Base-by-base conservation (phyloP, 441 rosid genomes). In the Pelargonium australe region DNA sequence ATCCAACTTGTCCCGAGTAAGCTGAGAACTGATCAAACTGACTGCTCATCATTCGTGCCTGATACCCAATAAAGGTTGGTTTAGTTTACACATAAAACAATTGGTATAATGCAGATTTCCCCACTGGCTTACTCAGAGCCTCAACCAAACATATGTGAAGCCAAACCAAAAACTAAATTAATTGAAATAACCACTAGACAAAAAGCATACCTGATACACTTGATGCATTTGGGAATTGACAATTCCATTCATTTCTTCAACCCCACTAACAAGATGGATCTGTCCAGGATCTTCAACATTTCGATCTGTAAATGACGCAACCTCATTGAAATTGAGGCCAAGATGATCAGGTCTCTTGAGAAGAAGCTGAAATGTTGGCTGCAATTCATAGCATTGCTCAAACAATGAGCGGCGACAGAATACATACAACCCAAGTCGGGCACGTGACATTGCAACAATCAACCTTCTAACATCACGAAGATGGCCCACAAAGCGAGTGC, bases 391-490 rank as follows among this genome's bases (percentile, higher is more conserved):
- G 82, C 99, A 95, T 65, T 92, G 99, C 78, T 92, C 98, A 80
- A 90, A 95, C 71, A 92, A 85, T 66, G 95, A 90, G 16, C 97
- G 89, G 5, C 95, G 89, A 69, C 98, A 95, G 79, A 95, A 92
- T 62, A 92, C 93, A 66, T 89, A 95, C 20, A 92, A 80, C 64
- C 99, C 98, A 6, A 95, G 91, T 72, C 98, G 85, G 63, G 99
- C 97, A 80, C 99, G 98, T 72, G 99, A 95, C 99, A 92, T 95
- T 68, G 99, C 99, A 20, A 95, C 98, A 68, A 92, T 81, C 83
- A 95, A 82, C 84, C 99, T 89, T 82, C 98, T 84, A 64, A 92
- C 99, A 80, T 92, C 99, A 69, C 98, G 98, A 68, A 95, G 88
- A 83, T 92, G 99, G 70, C 99, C 99, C 37, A 95, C 99, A 77